phyloP scores from a whole-genome alignment of 2,329 filamentous ascomycete species.

The Scedosporium boydii region DNA sequence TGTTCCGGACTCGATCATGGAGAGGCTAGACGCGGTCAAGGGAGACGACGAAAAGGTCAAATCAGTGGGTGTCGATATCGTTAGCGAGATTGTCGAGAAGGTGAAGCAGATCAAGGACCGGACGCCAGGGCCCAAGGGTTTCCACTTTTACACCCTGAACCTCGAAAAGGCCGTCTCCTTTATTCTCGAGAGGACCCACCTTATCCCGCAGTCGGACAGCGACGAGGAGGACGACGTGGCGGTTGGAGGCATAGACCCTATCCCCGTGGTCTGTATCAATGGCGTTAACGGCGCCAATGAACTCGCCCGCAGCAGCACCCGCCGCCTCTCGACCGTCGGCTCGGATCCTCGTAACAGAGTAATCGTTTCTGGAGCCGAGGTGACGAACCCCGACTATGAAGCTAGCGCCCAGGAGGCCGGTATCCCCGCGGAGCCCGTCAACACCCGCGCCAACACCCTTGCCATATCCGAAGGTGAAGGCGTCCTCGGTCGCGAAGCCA shows the following conservation, averaged over 20 bases:
- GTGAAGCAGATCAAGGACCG: constrained; percentile 54
- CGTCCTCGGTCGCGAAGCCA: constrained; percentile 81
- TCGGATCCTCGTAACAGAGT: constrained; percentile 82
- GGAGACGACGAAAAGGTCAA: constrained; percentile 77
- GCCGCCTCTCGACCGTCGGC: constrained; percentile 68
- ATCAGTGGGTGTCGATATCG: constrained; percentile 67
- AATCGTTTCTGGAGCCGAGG: constrained; percentile 59
- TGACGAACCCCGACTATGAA: constrained; percentile 56
- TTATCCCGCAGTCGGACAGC: constrained; percentile 60
- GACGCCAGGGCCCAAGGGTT: constrained; percentile 58
- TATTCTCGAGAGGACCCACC: constrained; percentile 73
- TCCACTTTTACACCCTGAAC: constrained; percentile 97
- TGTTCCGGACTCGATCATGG: constrained; percentile 62
- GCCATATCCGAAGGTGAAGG: constrained; percentile 93
- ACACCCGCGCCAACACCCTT: constrained; percentile 73
- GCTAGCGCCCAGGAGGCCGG: constrained; percentile 69
- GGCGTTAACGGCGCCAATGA: constrained; percentile 43
- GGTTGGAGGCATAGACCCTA: constrained; percentile 5
- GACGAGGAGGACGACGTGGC: constrained; percentile 43
- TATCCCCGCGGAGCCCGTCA: constrained; percentile 62
- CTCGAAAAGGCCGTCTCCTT: constrained; percentile 93
- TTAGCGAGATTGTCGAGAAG: constrained; percentile 74
- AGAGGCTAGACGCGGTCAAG: constrained; percentile 62
- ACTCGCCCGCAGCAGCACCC: constrained; percentile 29
- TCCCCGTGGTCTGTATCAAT: constrained; percentile 34